Conservation (phyloP, 768 basidiomycete genomes). For the Pholiota molesta region DNA sequence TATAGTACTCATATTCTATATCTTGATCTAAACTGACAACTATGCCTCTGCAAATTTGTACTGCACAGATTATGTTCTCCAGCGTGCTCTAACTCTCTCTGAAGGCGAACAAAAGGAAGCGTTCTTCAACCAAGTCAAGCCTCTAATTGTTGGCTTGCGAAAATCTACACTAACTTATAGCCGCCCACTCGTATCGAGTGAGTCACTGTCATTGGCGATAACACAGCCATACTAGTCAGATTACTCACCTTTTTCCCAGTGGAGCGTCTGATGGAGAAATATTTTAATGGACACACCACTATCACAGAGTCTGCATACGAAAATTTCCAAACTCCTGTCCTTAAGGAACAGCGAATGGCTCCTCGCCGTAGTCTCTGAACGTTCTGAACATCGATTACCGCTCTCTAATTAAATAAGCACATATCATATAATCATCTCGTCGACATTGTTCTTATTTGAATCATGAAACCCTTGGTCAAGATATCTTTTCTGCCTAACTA, state of each 20-base stretch:
- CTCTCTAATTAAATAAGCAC: no score
- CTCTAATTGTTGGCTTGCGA: slow-evolving; percentile 72
- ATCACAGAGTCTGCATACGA: background rate
- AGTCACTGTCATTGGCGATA: slow-evolving; percentile 27
- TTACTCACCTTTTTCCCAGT: slow-evolving; percentile 41
- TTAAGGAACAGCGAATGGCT: background rate
- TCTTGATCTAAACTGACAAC: background rate
- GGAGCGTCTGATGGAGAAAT: slow-evolving; percentile 54
- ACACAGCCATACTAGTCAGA: background rate
- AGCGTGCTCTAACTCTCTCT: slow-evolving; percentile 70
- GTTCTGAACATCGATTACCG: no score
- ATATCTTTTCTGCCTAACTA: no score
- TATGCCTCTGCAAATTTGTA: background rate
- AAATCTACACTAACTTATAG: slow-evolving; percentile 72
- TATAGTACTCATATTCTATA: slow-evolving; percentile 18
- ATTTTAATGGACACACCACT: slow-evolving; percentile 15
- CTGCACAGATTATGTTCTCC: slow-evolving; percentile 78
- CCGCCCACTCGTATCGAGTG: slow-evolving; percentile 83
- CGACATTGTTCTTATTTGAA: no score
- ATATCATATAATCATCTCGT: no score
- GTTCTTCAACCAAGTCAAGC: slow-evolving; percentile 63
- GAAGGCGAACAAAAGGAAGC: slow-evolving; percentile 73
- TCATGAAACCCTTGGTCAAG: no score
- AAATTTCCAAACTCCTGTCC: background rate
- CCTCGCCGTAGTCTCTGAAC: no score